Base-by-base conservation (phyloP, 306 rosid genomes). In the Glycyrrhiza uralensis region DNA sequence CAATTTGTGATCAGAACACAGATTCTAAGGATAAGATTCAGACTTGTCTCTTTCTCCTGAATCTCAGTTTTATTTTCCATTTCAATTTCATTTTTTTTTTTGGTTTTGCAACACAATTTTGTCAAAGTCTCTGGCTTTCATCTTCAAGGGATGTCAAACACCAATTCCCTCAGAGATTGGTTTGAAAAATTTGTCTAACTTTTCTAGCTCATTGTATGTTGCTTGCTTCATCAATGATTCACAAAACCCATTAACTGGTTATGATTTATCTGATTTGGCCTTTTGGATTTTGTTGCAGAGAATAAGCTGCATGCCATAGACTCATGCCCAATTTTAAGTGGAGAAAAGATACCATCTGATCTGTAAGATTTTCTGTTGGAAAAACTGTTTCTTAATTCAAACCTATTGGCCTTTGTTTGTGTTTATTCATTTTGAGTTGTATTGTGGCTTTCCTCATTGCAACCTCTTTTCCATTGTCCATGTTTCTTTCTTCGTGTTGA, bases 281-380 rank as follows among this genome's bases (percentile, higher is more conserved):
- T 66, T 28, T 22, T 23, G 18, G 19, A 50, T 71, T 50, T 45
- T 76, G 39, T 49, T 72, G 76, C 63, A 80, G 82, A 45, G 78
- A 60, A 41, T 45, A 76, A 64, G 76, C 61, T 77, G n/a, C n/a
- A n/a, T n/a, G 66, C 12, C 50, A 28, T 55, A 49, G 61, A 12
- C 14, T 35, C 47, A 60, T 17, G 33, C 56, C 69, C 22, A 54
- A 44, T 36, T 56, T 61, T 33, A 49, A 35, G 64, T 44, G 36
- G 72, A 55, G 29, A n/a, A 63, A 46, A 17, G 22, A 50, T 7
- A 60, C 57, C 3, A 52, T 39, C 58, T 69, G 2, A 72, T 72
- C 29, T 42, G 93, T 82, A 74, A 74, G 77, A 65, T 76, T 71
- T 83, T 75, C 36, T 17, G 30, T 44, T 56, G 3, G 30, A 35